A percentile compares a stretch with the other conserved stretches of the same genome.
Conservation (phyloP, 2,329 filamentous ascomycete genomes). For the Fusarium fracticaudum region DNA sequence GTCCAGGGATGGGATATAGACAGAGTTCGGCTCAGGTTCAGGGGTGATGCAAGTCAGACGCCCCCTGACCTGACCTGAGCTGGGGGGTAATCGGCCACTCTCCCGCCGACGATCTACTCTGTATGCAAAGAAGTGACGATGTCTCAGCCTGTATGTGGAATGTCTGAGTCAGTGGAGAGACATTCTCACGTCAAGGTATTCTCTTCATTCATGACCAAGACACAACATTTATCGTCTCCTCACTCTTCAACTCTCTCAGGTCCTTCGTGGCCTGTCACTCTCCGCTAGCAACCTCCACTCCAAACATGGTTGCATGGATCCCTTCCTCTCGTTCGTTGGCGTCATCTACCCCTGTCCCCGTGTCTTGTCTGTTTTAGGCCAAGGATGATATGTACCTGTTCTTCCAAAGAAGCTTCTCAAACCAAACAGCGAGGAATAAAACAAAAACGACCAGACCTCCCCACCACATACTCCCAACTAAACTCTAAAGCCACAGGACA, state of each 20-base stretch:
- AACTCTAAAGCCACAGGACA: slow-evolving; percentile 6
- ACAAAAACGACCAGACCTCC: not conserved
- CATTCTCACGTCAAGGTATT: not conserved
- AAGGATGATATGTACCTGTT: not conserved
- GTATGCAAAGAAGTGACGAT: not conserved
- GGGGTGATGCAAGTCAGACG: slow-evolving; percentile 39
- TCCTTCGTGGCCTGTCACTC: not conserved
- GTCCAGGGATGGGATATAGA: not conserved
- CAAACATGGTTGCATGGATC: slow-evolving; percentile 1
- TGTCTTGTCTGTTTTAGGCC: slow-evolving; percentile 11
- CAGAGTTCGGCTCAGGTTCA: slow-evolving; percentile 14
- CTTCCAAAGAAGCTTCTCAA: slow-evolving; percentile 18
- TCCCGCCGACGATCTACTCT: slow-evolving; percentile 1
- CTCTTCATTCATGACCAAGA: slow-evolving; percentile 1
- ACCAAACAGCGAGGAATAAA: slow-evolving; percentile 1
- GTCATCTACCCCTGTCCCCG: slow-evolving; percentile 5
- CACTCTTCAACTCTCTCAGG: not conserved
- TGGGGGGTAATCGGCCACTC: slow-evolving; percentile 20
- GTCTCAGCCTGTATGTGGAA: slow-evolving; percentile 4
- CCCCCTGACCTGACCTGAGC: slow-evolving; percentile 1
- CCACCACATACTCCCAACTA: not conserved
- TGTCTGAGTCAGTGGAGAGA: not conserved
- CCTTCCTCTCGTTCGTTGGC: slow-evolving; percentile 12
- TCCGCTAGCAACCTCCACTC: not conserved
- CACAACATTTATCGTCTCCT: not conserved